Base-by-base conservation (phyloP, 2,329 filamentous ascomycete genomes). In the Penicillium thymicola region DNA sequence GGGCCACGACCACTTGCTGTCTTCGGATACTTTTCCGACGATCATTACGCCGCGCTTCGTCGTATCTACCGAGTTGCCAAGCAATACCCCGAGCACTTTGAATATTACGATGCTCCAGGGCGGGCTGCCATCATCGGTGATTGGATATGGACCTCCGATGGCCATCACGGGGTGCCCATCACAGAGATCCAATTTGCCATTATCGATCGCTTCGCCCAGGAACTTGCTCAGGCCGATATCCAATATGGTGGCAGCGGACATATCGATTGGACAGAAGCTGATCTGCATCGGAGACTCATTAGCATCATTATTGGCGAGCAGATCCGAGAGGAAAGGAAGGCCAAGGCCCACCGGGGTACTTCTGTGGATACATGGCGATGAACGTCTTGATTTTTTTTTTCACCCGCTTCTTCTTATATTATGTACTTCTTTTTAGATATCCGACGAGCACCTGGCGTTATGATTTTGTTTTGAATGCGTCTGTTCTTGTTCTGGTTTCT, bases 241-340 rank as follows among this genome's bases (percentile, higher is more conserved):
- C 68, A 66, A 52, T 69, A 68, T 45, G 75, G 74, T 43, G 72
- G 73, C 21, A 67, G 66, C 41, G 75, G 70, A 34, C 68, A 67
- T 53, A 63, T 75, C 61, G 75, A 72, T 50, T 79, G 77, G 77
- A 73, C 67, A 27, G 75, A 76, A 42, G 73, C 76, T 46, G 75
- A 79, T 42, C 62, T 79, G 55, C 71, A 76, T 56, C 70, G 70
- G 61, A 68, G 75, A 59, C 64, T 79, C 56, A 76, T 78, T 55
- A 77, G 77, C 56, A 71, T 79, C 54, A 77, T 78, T 28, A 75
- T 79, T 65, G 77, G 77, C 34, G 76, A 78, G 60, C 73, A 76
- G 56, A 73, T 78, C 48, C 68, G 77, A 64, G 69, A 70, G 51
- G 75, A 78, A 57, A 63, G 65, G 54, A 75, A 73, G 58, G 65